Percentiles rank a stretch among this genome's conserved stretches.
Evolutionary conservation across 257 asterid genomes (phyloP).

Genomic region (Primulina huaijiensis): DNA sequence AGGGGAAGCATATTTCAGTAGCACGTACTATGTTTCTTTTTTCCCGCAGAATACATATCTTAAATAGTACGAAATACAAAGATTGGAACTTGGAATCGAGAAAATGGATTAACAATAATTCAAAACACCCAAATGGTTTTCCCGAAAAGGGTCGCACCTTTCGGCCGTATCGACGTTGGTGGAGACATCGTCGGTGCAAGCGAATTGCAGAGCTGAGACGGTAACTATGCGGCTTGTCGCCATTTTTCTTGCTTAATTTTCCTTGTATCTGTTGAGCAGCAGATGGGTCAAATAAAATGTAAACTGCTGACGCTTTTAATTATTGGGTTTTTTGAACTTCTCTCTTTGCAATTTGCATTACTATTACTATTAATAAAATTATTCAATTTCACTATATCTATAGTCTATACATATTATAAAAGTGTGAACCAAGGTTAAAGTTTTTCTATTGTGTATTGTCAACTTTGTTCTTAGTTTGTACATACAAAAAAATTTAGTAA

Average conservation of each 20-base stretch:
- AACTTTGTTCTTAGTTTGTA: no score
- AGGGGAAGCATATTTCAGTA: no score
- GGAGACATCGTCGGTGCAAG: constrained; percentile 81
- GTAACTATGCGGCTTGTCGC: constrained; percentile 52
- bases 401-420: no score
- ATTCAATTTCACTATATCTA: no score
- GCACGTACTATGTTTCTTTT: no score
- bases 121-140: neutral
- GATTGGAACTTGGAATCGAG: neutral
- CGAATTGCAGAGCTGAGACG: constrained; percentile 83
- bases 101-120: constrained; percentile 6
- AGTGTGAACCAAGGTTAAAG: no score
- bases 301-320: neutral
- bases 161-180: constrained; percentile 77
- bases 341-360: no score
- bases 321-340: no score
- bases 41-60: neutral
- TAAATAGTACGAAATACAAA: constrained; percentile 1
- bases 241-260: constrained; percentile 23
- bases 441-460: no score
- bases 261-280: neutral
- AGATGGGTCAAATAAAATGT: neutral
- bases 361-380: no score
- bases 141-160: constrained; percentile 38
- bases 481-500: no score